Conservation (phyloP, 1,284 basidiomycete species). For the Pseudozyma hubeiensis region DNA sequence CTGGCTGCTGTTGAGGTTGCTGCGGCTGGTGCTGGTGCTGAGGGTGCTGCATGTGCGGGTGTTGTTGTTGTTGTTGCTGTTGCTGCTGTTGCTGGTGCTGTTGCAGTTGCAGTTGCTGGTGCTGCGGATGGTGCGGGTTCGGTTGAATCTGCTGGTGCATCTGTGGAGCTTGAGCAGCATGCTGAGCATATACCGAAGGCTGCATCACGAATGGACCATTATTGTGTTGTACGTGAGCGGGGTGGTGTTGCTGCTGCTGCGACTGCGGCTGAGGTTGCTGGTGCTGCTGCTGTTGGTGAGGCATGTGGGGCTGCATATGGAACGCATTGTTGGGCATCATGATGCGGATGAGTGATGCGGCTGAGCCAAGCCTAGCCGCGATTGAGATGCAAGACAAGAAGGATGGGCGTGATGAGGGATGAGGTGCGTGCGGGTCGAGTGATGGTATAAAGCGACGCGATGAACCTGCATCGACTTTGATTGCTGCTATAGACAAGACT, state of each 20-base stretch:
- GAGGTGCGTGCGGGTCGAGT: too few relatives aligned
- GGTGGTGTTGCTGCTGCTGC: slow-evolving; percentile 36
- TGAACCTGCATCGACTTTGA: too few relatives aligned
- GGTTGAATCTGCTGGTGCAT: slow-evolving; percentile 22
- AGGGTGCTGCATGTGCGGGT: slow-evolving; percentile 10
- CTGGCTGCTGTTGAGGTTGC: slow-evolving; percentile 25
- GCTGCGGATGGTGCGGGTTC: slow-evolving; percentile 26
- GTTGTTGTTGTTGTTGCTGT: slow-evolving; percentile 25
- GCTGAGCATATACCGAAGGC: slow-evolving; percentile 38
- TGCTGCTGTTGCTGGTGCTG: slow-evolving; percentile 13
- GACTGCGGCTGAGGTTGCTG: too few relatives aligned
- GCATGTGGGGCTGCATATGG: slow-evolving; percentile 38
- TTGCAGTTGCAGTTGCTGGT: neutral
- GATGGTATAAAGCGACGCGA: too few relatives aligned
- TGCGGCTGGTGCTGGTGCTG: slow-evolving; percentile 26
- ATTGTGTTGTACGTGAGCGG: slow-evolving; percentile 12
- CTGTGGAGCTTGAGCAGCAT: slow-evolving; percentile 19
- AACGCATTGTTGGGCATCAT: slow-evolving; percentile 50
- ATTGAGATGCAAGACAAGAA: neutral
- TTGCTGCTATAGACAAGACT: too few relatives aligned
- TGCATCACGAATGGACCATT: slow-evolving; percentile 15
- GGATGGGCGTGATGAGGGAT: neutral
- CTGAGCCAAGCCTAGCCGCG: neutral
- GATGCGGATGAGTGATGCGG: slow-evolving; percentile 2
- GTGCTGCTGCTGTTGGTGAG: slow-evolving; percentile 25